A percentile compares a stretch with the other conserved stretches of the same genome.
Conservation (phyloP, 2,329 filamentous ascomycete species). For the Talaromyces islandicus region DNA sequence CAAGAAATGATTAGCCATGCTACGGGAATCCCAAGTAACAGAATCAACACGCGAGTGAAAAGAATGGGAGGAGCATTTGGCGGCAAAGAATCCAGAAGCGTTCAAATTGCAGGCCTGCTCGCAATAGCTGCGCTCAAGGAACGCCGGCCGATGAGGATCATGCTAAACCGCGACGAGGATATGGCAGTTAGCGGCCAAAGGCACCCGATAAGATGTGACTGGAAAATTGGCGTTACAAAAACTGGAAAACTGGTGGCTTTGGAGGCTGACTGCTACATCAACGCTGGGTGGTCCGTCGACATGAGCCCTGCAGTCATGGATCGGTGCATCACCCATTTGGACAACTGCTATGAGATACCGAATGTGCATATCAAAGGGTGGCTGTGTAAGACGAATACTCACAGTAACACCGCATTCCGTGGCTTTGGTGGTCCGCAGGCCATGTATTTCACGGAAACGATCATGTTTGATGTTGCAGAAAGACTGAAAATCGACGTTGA, state of each 20-base stretch:
- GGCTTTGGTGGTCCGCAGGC: constrained; percentile 96
- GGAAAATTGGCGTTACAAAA: constrained; percentile 91
- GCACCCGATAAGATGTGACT: constrained; percentile 82
- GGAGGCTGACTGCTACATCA: constrained; percentile 88
- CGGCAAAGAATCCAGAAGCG: constrained; percentile 85
- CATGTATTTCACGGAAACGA: constrained; percentile 85
- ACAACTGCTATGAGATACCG: constrained; percentile 83
- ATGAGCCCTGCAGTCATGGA: constrained; percentile 74
- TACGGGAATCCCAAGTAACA: constrained; percentile 77
- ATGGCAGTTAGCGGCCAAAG: constrained; percentile 88
- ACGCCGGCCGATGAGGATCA: constrained; percentile 77
- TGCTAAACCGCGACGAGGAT: constrained; percentile 95
- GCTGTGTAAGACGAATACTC: constrained; percentile 90
- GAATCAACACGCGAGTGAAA: constrained; percentile 84
- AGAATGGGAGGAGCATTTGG: constrained; percentile 91
- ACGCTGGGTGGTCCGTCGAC: constrained; percentile 73
- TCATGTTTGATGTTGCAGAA: constrained; percentile 87
- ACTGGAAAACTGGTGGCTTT: constrained; percentile 88
- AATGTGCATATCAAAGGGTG: constrained; percentile 82
- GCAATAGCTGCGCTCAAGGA: constrained; percentile 83
- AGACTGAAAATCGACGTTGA: constrained; percentile 78
- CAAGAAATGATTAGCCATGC: constrained; percentile 53
- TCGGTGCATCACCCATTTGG: constrained; percentile 76
- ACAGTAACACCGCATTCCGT: constrained; percentile 95
- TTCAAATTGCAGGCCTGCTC: constrained; percentile 76